These are phyloP conservation scores for Lyophyllum decastes DNA, from an alignment of 768 basidiomycete genomes.

Conservation along the genomic window DNA sequence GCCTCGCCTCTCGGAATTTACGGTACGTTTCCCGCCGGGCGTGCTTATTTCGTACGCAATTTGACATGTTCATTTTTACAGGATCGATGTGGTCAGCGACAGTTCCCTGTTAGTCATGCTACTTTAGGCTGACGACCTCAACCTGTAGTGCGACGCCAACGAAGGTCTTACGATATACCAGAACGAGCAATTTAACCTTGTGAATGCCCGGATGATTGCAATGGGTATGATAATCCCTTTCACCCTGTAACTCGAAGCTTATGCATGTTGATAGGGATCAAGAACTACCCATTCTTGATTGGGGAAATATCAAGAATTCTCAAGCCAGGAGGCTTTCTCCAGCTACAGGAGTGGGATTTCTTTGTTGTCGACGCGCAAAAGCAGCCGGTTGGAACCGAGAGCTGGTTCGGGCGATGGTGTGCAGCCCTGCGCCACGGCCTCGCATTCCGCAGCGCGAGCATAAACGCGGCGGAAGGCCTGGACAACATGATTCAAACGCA, in stretches of 20 bases:
- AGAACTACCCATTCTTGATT: constrained; percentile 2
- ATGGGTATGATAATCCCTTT: not conserved
- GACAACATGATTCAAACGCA: not conserved
- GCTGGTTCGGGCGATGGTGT: constrained; percentile 7
- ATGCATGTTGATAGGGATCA: not conserved
- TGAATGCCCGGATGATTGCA: constrained; percentile 3
- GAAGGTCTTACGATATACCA: not conserved
- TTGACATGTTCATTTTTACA: not conserved
- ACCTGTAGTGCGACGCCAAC: constrained; percentile 2
- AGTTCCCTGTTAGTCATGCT: not conserved
- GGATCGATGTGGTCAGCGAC: constrained; percentile 1
- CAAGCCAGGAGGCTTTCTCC: constrained; percentile 1
- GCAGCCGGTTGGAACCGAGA: not conserved
- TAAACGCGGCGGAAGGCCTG: constrained; percentile 1
- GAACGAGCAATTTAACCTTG: not conserved
- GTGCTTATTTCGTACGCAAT: not conserved
- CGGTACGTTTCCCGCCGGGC: not conserved
- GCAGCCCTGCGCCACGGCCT: constrained; percentile 3
- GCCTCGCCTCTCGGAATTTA: not conserved
- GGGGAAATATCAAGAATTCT: not conserved
- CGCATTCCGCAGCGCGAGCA: not conserved
- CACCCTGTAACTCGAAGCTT: not conserved
- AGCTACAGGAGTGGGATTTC: constrained; percentile 6
- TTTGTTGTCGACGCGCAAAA: constrained; percentile 1
- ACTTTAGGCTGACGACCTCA: not conserved